Percentiles rank a stretch among this genome's conserved stretches.
These are phyloP conservation scores for Cystofilobasidium ferigula DNA, from an alignment of 768 basidiomycete genomes.

Conservation along the genomic window DNA sequence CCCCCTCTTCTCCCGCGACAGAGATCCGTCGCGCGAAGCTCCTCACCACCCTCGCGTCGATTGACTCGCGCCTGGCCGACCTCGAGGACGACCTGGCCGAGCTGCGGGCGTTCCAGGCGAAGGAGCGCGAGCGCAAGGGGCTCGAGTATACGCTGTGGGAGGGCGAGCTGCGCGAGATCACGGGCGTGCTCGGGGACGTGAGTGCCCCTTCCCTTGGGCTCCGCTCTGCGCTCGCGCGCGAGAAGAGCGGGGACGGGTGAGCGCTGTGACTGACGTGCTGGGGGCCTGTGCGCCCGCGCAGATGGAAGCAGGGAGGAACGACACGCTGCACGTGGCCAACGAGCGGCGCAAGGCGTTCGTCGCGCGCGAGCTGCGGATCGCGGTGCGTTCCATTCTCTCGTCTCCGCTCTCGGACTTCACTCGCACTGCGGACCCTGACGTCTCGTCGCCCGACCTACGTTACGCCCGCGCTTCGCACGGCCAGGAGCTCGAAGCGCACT, in stretches of 20 bases:
- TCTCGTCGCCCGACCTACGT: too few species aligned
- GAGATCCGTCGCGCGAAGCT: constrained; percentile 87
- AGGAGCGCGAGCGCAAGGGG: constrained; percentile 86
- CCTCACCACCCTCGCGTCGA: constrained; percentile 74
- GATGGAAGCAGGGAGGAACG: constrained; percentile 54
- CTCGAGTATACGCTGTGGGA: constrained; percentile 91
- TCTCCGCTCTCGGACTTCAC: background rate
- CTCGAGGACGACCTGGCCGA: constrained; percentile 98
- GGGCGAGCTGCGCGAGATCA: constrained; percentile 79
- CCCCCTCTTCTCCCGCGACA: too few species aligned
- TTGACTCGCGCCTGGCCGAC: constrained; percentile 77
- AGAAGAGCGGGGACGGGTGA: background rate
- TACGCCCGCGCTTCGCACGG: background rate
- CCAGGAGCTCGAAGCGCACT: constrained; percentile 61
- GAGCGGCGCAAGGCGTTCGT: constrained; percentile 69
- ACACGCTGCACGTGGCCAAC: constrained; percentile 76
- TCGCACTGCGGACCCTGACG: too few species aligned
- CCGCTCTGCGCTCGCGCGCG: background rate
- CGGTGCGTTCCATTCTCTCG: constrained; percentile 44
- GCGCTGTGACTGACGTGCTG: background rate
- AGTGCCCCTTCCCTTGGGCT: constrained; percentile 32
- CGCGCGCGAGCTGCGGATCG: constrained; percentile 69
- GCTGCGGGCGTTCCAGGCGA: constrained; percentile 84
- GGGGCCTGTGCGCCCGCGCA: constrained; percentile 26
- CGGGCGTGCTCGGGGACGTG: constrained; percentile 71